phyloP scores from a whole-genome alignment of 495 filamentous ascomycete species.

The Hapsidospora chrysogenum region DNA sequence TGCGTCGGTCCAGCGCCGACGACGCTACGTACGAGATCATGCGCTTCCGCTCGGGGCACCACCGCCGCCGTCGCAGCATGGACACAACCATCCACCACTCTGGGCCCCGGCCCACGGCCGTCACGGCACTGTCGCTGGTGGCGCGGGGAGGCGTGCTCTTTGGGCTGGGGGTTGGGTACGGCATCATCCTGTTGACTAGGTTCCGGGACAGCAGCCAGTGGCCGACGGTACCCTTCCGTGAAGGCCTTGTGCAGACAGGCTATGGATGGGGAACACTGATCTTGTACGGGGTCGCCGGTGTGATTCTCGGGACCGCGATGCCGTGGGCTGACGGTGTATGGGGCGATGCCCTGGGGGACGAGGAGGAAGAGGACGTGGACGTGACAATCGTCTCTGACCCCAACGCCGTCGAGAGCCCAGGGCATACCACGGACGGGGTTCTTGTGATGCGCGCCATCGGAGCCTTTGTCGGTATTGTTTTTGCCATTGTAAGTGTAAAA shows the following conservation, averaged over 20 bases:
- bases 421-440: slow-evolving; percentile 48
- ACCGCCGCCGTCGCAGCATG: slow-evolving; percentile 1
- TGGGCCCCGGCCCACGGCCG: slow-evolving; percentile 6
- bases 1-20: slow-evolving; percentile 9
- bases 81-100: slow-evolving; percentile 4
- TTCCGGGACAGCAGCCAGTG: slow-evolving; percentile 32
- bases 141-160: slow-evolving; percentile 54
- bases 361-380: slow-evolving; percentile 6
- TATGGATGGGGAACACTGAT: slow-evolving; percentile 52
- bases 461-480: slow-evolving; percentile 89
- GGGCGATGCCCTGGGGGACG: slow-evolving; percentile 15
- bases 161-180: slow-evolving; percentile 68
- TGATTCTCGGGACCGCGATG: slow-evolving; percentile 49
- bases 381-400: neutral
- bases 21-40: slow-evolving; percentile 10
- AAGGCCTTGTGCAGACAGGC: slow-evolving; percentile 25
- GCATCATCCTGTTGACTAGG: slow-evolving; percentile 65
- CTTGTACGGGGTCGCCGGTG: slow-evolving; percentile 69
- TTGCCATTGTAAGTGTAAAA: slow-evolving; percentile 62
- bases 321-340: slow-evolving; percentile 70
- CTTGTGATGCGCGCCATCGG: slow-evolving; percentile 74
- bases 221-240: slow-evolving; percentile 46
- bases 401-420: slow-evolving; percentile 7
- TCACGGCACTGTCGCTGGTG: slow-evolving; percentile 16
- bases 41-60: slow-evolving; percentile 1